Conservation (phyloP, 2,329 filamentous ascomycete genomes). For the Allantophomopsis cytisporea region DNA sequence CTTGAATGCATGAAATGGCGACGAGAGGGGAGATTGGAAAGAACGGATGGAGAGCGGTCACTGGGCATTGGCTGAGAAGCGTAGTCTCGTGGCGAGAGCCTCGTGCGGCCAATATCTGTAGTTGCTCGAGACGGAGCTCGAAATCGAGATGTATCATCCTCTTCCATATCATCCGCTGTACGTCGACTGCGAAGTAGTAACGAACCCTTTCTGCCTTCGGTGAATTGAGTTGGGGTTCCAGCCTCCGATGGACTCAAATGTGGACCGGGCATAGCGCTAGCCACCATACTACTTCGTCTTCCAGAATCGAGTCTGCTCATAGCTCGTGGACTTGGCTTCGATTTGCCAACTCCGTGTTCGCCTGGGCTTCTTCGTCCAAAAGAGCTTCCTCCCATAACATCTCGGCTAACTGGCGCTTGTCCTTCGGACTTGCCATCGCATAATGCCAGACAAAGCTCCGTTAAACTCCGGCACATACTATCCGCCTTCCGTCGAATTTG, state of each 20-base stretch:
- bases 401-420: too few relatives aligned
- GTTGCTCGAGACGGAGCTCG: constrained; percentile 43
- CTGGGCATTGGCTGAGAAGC: constrained; percentile 20
- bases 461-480: constrained; percentile 82
- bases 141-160: constrained; percentile 34
- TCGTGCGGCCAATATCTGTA: constrained; percentile 35
- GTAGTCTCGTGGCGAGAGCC: constrained; percentile 24
- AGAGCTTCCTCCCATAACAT: too few relatives aligned
- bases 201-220: constrained; percentile 40
- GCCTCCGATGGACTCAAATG: constrained; percentile 14
- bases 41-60: constrained; percentile 19
- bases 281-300: constrained; percentile 18
- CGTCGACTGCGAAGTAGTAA: constrained; percentile 27
- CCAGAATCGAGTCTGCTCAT: constrained; percentile 16
- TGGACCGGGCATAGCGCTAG: constrained; percentile 15
- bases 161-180: constrained; percentile 19
- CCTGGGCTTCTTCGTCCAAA: too few relatives aligned
- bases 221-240: constrained; percentile 28
- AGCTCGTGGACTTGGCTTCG: constrained; percentile 16
- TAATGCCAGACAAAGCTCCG: constrained; percentile 80
- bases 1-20: constrained; percentile 32
- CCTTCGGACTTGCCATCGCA: constrained; percentile 34
- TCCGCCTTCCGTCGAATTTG: constrained; percentile 84
- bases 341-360: neutral
- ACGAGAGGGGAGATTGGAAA: constrained; percentile 36